Evolutionary conservation across 768 basidiomycete genomes (phyloP), one percentile per base, ranked within the genome.

Genomic region (Chalciporus chontae): DNA sequence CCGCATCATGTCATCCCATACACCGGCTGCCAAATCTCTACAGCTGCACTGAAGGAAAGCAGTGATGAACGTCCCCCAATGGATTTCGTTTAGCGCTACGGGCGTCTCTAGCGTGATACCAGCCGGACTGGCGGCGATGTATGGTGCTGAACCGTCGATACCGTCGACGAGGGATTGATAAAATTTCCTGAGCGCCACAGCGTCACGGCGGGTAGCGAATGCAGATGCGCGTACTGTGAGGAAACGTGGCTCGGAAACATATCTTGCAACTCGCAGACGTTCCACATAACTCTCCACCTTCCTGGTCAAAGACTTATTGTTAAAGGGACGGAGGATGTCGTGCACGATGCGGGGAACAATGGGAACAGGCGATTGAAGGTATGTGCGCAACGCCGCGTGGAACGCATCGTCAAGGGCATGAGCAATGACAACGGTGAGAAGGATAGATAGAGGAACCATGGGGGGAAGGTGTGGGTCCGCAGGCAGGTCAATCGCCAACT

Each of bases 1-100:
- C 32, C 65, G 57, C 15, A 69, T 46, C 70, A 89, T 77, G 62
- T 90, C 87, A 31, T 77, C 72, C 90, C 90, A 91, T 5, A 90
- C 61, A 19, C 70, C 68, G 39, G 76, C 77, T 3, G 83, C 88
- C 18, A 84, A 66, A 45, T 85, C 82, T 38, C 71, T 70, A 26
- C 77, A 70, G 32, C 77, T 72, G 53, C 76, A 73, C 48, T 73
- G 75, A 37, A 90, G 67, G 55, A 90, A 89, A 13, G 77, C 81
- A 2, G 75, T 73, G 45, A 93, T 66, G 58, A 92, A 84, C 2
- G 79, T 73, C 0, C 76, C 74, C 87, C 88, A 90, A 24, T 73
- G 68, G 8, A 74, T 65, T 52, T 81, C 78, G 3, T 79, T 76
- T 59, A 92, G 68, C 8, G 75, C 65, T 8, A 85, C 69, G 7